A percentile compares a stretch with the other conserved stretches of the same genome.
phyloP scores from a whole-genome alignment of 1,284 basidiomycete species.

The Tilletia setariae region DNA sequence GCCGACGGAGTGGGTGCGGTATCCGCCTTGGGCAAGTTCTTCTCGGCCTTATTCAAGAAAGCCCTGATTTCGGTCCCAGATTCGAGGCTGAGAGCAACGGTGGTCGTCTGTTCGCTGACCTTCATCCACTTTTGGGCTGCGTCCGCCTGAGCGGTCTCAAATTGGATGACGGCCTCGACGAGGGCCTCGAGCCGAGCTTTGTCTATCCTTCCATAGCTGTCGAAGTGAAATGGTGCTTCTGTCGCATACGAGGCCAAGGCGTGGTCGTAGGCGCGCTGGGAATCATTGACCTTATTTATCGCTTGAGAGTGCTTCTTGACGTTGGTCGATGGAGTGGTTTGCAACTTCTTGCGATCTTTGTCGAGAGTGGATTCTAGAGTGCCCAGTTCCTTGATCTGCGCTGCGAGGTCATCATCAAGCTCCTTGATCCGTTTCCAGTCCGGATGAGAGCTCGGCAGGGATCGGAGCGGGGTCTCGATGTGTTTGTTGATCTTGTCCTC shows the following conservation, averaged over 20 bases:
- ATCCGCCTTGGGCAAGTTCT: constrained; percentile 33
- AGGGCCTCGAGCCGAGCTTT: constrained; percentile 42
- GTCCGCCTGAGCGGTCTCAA: constrained; percentile 45
- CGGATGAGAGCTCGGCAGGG: constrained; percentile 36
- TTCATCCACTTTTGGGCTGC: constrained; percentile 41
- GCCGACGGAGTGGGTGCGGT: background rate
- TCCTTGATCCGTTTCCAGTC: constrained; percentile 38
- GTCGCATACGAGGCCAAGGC: constrained; percentile 42
- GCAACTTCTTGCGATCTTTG: constrained; percentile 46
- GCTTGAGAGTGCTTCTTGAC: constrained; percentile 40
- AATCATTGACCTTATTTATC: constrained; percentile 38
- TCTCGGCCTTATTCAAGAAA: constrained; percentile 22
- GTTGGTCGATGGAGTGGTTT: constrained; percentile 31
- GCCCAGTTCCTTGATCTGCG: constrained; percentile 43
- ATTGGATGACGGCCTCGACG: constrained; percentile 44
- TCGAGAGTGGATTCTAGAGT: constrained; percentile 46
- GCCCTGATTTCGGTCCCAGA: constrained; percentile 44
- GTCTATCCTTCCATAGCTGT: constrained; percentile 48
- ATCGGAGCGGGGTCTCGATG: constrained; percentile 50
- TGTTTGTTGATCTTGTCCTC: constrained; percentile 48
- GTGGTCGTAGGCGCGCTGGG: constrained; percentile 34
- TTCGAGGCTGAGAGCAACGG: constrained; percentile 41
- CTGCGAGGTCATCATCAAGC: constrained; percentile 44
- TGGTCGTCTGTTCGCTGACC: constrained; percentile 44
- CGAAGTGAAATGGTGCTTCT: constrained; percentile 40